Evolutionary conservation across 208 protist species (phyloP).

Genomic region (Leishmania aethiopica): DNA sequence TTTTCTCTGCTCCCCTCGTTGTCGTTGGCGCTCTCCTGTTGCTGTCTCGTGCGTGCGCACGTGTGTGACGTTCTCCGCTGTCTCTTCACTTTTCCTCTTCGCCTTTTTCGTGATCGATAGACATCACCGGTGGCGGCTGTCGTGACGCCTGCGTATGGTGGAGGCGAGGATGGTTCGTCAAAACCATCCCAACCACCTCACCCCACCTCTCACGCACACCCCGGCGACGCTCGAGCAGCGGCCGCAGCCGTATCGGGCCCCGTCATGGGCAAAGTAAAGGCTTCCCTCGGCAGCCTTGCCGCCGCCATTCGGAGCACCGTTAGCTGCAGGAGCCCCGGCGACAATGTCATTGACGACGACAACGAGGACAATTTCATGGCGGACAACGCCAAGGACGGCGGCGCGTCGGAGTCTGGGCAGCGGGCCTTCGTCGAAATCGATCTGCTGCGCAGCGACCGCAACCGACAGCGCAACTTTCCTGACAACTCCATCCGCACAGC

Average conservation of each 20-base stretch:
- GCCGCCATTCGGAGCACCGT: conserved; percentile 13
- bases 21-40: background rate
- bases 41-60: too few relatives aligned
- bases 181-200: background rate
- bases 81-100: background rate
- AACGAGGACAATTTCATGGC: conserved; percentile 22
- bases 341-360: conserved; percentile 25
- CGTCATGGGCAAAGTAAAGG: background rate
- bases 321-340: conserved; percentile 11
- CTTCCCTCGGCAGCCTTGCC: conserved; percentile 4
- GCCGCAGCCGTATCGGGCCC: background rate
- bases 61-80: too few relatives aligned
- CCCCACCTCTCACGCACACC: conserved; percentile 10
- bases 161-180: too few relatives aligned
- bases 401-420: conserved; percentile 8
- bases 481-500: conserved; percentile 71
- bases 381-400: conserved; percentile 5
- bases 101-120: background rate
- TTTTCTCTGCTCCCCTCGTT: background rate
- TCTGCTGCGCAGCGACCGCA: conserved; percentile 55
- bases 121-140: background rate
- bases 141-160: too few relatives aligned
- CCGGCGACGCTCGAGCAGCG: background rate
- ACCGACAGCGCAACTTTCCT: conserved; percentile 43
- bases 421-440: conserved; percentile 52